Evolutionary conservation across 805 yeast genomes (phyloP), one percentile per base, ranked within the genome.

Genomic region (Wickerhamomyces bisporus): DNA sequence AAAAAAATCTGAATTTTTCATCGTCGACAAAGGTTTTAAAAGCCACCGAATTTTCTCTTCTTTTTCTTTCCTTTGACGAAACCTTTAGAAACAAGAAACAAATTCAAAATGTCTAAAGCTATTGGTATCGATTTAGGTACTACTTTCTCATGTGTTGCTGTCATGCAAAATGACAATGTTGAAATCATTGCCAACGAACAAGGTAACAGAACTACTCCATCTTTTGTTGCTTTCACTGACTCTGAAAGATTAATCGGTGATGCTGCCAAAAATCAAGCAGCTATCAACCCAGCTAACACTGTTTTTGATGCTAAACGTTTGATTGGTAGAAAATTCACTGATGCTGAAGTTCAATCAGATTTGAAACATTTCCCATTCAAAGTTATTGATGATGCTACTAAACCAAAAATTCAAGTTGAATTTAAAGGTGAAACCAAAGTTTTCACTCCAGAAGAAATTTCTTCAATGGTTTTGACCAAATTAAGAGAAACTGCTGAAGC

Each of bases 201-300:
- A 74, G 97, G 97, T 80, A 88, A 88, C 78, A 86, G 97, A 77
- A 88, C 89, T 42, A 88, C 97, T 40, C 96, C 97, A 39, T 88
- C 96, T 20, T 89, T 83, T 62, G 97, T 88, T 41, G 96, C 96
- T 30, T 88, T 88, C 73, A 86, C 95, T 38, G 93, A 84, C 52
- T 77, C 84, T 40, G 97, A 88, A 74, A 81, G 47, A 43, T 43
- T 43, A 34, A 43, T 43, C 25, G 47, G 47, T 43, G 47, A 43
- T 40, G 47, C 47, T 52, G 97, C 96, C 50, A 88, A 88, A 81
- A 88, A 89, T 70, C 97, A 88, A 72, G 96, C 96, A 48, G 89
- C 96, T 41, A 79, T 88, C 64, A 88, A 88, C 73, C 96, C 95
- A 48, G 62, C 70, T 40, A 89, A 89, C 77, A 89, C 96, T 44